These are phyloP conservation scores for Thamnidium elegans DNA, from an alignment of 192 early-diverging fungal genomes.

Conservation along the genomic window DNA sequence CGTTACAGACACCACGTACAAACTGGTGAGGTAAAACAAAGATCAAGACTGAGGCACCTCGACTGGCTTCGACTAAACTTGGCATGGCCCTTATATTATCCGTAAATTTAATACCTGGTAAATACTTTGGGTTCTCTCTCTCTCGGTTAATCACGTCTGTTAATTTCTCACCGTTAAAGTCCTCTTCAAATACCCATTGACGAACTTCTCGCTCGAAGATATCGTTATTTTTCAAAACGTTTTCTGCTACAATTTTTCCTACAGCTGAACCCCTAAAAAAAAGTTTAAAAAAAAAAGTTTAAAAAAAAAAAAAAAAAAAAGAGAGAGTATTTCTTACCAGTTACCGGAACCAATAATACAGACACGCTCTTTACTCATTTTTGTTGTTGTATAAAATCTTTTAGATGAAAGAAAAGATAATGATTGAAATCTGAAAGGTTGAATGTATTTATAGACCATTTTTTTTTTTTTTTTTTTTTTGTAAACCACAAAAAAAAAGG, in stretches of 20 bases:
- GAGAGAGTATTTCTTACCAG: conserved; percentile 56
- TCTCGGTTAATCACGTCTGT: conserved; percentile 88
- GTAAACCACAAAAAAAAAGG: no score
- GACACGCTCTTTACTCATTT: conserved; percentile 64
- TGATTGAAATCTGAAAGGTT: not conserved
- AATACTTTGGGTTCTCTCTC: conserved; percentile 87
- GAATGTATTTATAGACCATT: conserved; percentile 3
- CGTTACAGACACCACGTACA: conserved; percentile 74
- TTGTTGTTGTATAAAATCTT: conserved; percentile 17
- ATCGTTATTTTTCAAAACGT: conserved; percentile 59
- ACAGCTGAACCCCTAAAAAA: conserved; percentile 83
- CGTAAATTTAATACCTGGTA: conserved; percentile 83
- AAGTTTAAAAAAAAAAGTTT: not conserved
- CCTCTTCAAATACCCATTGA: conserved; percentile 97
- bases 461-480: not conserved
- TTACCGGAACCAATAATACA: conserved; percentile 93
- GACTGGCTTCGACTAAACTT: conserved; percentile 69
- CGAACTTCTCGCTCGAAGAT: conserved; percentile 74
- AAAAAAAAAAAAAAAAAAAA: not conserved
- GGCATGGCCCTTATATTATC: conserved; percentile 81
- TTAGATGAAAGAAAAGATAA: not conserved
- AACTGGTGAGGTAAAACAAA: conserved; percentile 96
- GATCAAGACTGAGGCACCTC: conserved; percentile 84
- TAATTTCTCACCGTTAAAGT: conserved; percentile 73
- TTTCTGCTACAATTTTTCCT: conserved; percentile 86